Base-by-base conservation (phyloP, 2,329 filamentous ascomycete genomes). In the Fusarium anguioides region DNA sequence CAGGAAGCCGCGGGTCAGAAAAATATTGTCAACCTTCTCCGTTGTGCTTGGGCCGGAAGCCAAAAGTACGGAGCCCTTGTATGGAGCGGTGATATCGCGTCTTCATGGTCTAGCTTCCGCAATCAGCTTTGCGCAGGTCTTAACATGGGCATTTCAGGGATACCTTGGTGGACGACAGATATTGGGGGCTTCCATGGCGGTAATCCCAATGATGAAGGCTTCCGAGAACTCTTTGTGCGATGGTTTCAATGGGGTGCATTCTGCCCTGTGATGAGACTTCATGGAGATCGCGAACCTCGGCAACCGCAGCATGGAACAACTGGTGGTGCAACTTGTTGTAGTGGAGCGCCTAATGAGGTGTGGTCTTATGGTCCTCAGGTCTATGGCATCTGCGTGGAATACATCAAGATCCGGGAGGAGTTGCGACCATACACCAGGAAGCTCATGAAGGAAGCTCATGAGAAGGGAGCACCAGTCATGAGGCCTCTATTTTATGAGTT, bases 161-260 rank as follows among this genome's bases (percentile, higher is more conserved):
- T 91, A 11, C 83, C 87, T 0, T 90, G 88, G 88, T 91, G 87
- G 87, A 91, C 89, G 0, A 91, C 88, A 1, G 89, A 91, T 68
- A 91, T 91, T 50, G 89, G 89, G 3, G 89, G 89, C 1, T 91
- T 91, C 71, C 88, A 91, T 69, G 88, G 88, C 7, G 89, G 89
- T 0, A 81, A 88, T 60, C 86, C 87, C 0, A 74, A 79, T 2
- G 83, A 89, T 44, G 75, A 79, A 3, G 78, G 70, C 0, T 91
- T 91, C 75, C 80, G 87, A 9, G 89, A 91, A 71, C 76, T 91
- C 1, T 87, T 91, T 58, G 84, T 87, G 2, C 79, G 89, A 3
- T 91, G 89, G 89, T 91, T 91, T 74, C 88, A 91, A 69, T 91
- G 88, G 87, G 88, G 85, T 1, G 78, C 87, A 0, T 91, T 89